A percentile compares a stretch with the other conserved stretches of the same genome.
phyloP scores from a whole-genome alignment of 495 filamentous ascomycete genomes.

The Melanomma pulvis-pyrius region DNA sequence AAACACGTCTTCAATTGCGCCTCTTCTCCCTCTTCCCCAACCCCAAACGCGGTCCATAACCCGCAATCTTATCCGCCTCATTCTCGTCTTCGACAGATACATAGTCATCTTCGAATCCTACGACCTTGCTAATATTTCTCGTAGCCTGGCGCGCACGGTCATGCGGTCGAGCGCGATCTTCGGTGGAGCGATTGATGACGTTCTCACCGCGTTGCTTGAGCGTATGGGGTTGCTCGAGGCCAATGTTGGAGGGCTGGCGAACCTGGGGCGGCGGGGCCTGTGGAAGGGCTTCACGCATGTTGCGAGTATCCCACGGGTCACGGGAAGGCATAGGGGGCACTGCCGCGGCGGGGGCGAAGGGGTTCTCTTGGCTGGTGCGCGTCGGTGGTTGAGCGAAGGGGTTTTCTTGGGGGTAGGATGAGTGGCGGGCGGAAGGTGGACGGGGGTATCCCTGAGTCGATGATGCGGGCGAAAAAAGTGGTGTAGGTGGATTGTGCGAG shows the following conservation, averaged over 20 bases:
- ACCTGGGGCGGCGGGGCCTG: neutral
- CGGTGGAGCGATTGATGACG: constrained; percentile 10
- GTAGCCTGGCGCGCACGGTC: constrained; percentile 19
- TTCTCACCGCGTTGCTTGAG: constrained; percentile 16
- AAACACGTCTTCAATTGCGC: neutral
- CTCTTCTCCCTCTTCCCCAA: constrained; percentile 15
- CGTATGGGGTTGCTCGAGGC: neutral
- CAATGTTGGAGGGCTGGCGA: constrained; percentile 13
- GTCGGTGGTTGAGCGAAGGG: constrained; percentile 16
- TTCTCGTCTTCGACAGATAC: neutral
- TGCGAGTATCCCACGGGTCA: constrained; percentile 20
- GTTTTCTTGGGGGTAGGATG: constrained; percentile 11
- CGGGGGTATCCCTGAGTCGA: neutral
- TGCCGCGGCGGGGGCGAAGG: neutral
- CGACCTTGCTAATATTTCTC: constrained; percentile 12
- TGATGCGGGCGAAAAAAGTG: constrained; percentile 16
- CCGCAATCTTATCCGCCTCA: constrained; percentile 17
- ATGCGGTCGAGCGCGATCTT: neutral
- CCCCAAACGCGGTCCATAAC: constrained; percentile 17
- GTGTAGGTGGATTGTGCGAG: constrained; percentile 10
- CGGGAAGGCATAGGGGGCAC: constrained; percentile 3
- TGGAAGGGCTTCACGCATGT: constrained; percentile 23
- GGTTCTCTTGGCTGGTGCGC: constrained; percentile 20
- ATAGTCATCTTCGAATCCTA: constrained; percentile 26
- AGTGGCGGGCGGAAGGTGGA: constrained; percentile 13